Evolutionary conservation across 495 filamentous ascomycete genomes (phyloP), one percentile per base, ranked within the genome.

Genomic region (Astrothelium subdiscretum): DNA sequence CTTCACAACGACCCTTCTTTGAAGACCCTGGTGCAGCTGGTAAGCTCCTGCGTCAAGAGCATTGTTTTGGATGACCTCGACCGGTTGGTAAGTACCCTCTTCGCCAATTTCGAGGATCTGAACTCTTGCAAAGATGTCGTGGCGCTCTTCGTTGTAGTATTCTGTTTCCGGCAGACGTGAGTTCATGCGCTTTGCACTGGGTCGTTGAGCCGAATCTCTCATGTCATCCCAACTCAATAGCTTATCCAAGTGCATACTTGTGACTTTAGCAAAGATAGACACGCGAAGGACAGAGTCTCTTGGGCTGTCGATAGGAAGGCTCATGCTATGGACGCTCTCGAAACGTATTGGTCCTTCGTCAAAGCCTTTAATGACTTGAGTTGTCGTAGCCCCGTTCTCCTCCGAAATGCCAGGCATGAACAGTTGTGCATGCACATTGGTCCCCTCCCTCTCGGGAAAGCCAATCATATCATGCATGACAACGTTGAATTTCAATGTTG

Each of bases 171-270:
- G 85, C 66, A 99, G 83, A 24, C 94, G 80, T 6, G 91, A 83
- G 38, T 78, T 78, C 18, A 64, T 59, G 2, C 71, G 60, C 68
- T 86, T 87, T 10, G 11, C 78, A 68, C 86, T 84, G 63, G 83
- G 79, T 52, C 75, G 75, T 0, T 76, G 71, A n/a, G 78, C 77
- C 12, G 84, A 80, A 69, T 97, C 92, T 52, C 91, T 83, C 85
- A 99, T 96, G 69, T 96, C 95, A 73, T 99, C 94, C 94, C 94
- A 99, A 73, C 95, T 97, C 3, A 99, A 82, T 38, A 99, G 80
- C 74, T 96, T 97, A 70, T 99, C 94, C 5, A 99, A 81, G 72
- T 99, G 94, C 87, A 97, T 96, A 0, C 85, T 76, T 18, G 88
- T 92, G 57, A 96, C 89, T 66, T 86, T 87, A 31, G 95, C 92